Conservation (phyloP, 2,329 filamentous ascomycete species). For the Hypocrella siamensis region DNA sequence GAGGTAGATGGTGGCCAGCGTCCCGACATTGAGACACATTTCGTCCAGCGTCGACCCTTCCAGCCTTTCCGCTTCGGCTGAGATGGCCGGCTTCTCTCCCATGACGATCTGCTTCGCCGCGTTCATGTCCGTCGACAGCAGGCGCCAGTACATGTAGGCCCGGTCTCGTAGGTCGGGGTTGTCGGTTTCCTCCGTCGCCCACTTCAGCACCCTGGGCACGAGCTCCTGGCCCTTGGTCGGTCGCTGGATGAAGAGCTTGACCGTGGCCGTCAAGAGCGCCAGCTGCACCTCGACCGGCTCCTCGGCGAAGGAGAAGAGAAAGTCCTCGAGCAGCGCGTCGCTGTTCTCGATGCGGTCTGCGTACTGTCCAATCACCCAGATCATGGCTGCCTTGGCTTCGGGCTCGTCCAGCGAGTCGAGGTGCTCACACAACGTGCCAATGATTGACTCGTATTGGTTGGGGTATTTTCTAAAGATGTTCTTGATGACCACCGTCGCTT, state of each 20-base stretch:
- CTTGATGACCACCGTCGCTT: conserved; percentile 94
- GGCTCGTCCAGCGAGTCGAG: conserved; percentile 93
- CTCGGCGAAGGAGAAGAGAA: conserved; percentile 83
- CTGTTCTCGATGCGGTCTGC: conserved; percentile 95
- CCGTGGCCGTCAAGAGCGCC: conserved; percentile 83
- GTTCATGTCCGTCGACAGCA: conserved; percentile 81
- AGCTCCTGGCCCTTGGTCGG: conserved; percentile 88
- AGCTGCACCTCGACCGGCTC: conserved; percentile 94
- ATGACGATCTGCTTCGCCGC: conserved; percentile 82
- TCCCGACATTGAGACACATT: conserved; percentile 93
- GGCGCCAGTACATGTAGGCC: conserved; percentile 98
- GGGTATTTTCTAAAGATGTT: conserved; percentile 99
- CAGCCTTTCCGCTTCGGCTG: conserved; percentile 86
- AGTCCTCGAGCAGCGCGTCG: conserved; percentile 85
- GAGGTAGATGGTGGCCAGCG: conserved; percentile 89
- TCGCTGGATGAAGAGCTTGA: conserved; percentile 94
- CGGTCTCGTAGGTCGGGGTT: conserved; percentile 92
- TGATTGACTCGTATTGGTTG: conserved; percentile 97
- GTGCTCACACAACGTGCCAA: conserved; percentile 87
- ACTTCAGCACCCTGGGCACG: conserved; percentile 89
- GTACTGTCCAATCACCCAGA: conserved; percentile 98
- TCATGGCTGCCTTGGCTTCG: conserved; percentile 95
- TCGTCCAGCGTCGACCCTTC: conserved; percentile 87
- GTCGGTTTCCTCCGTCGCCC: conserved; percentile 98
- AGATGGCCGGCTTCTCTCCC: conserved; percentile 94